Percentiles rank a stretch among this genome's conserved stretches.
Evolutionary conservation across 73 alveolate species (phyloP).

Genomic region (Paramecium primaurelia): DNA sequence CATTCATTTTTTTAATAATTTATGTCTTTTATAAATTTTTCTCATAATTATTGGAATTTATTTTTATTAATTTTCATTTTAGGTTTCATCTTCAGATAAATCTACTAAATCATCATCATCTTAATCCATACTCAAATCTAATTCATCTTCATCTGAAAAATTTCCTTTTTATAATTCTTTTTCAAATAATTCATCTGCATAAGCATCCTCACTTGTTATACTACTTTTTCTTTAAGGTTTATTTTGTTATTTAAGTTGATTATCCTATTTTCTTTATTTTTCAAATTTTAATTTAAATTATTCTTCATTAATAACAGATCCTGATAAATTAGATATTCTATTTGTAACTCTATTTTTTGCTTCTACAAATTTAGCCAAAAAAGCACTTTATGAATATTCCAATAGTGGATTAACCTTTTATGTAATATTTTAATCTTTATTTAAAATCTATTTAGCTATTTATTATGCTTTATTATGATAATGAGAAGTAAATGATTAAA

Average conservation of each 20-base stretch:
- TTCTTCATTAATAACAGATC: constrained; percentile 13
- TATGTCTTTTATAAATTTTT: background rate
- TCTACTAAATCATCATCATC: constrained; percentile 19
- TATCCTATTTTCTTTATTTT: background rate
- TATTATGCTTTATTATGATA: background rate
- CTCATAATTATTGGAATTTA: background rate
- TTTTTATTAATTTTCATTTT: background rate
- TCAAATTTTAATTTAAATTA: background rate
- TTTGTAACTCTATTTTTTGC: constrained; percentile 3
- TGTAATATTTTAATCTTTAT: background rate
- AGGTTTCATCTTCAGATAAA: background rate
- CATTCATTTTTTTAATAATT: background rate
- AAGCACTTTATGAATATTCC: background rate
- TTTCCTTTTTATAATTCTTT: constrained; percentile 38
- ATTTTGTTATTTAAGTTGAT: background rate
- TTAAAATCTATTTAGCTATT: background rate
- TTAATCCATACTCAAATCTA: constrained; percentile 8
- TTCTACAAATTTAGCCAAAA: constrained; percentile 45
- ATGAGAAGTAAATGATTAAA: background rate
- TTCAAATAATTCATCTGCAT: constrained; percentile 30
- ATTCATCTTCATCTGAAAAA: constrained; percentile 3
- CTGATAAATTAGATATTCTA: constrained; percentile 25
- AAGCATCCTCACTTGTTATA: constrained; percentile 8
- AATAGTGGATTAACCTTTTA: constrained; percentile 6
- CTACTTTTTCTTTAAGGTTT: constrained; percentile 41